Evolutionary conservation across 179 eudicot species (phyloP).

Genomic region (Amaranthus tricolor): DNA sequence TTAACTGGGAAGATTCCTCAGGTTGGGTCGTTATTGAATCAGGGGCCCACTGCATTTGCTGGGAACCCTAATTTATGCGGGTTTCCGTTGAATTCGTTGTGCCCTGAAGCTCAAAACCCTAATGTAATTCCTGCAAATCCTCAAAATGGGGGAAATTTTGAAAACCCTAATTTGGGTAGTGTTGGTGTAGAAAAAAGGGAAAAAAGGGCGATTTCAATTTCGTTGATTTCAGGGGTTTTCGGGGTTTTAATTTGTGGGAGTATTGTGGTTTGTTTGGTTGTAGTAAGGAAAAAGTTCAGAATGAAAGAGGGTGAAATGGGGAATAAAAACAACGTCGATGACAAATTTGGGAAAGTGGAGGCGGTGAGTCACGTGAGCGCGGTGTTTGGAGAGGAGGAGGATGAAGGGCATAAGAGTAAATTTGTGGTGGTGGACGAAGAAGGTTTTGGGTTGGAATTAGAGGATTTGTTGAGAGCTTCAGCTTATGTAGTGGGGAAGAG

Average conservation of each 20-base stretch:
- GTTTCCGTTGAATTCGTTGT: constrained; percentile 58
- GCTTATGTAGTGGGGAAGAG: constrained; percentile 96
- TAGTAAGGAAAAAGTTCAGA: constrained; percentile 48
- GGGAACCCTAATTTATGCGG: constrained; percentile 84
- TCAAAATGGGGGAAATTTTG: constrained; percentile 18
- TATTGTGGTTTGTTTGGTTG: constrained; percentile 50
- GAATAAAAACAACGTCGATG: constrained; percentile 10
- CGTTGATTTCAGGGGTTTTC: constrained; percentile 47
- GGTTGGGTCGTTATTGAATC: constrained; percentile 70
- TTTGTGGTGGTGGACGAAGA: constrained; percentile 68
- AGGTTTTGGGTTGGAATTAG: constrained; percentile 73
- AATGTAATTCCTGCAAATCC: constrained; percentile 18
- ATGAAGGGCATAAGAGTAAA: constrained; percentile 76
- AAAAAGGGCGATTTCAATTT: constrained; percentile 33
- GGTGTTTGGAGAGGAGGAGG: constrained; percentile 36
- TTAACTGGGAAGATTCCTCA: constrained; percentile 79
- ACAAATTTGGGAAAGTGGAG: constrained; percentile 22
- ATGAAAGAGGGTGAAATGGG: constrained; percentile 42
- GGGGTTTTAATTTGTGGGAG: constrained; percentile 54
- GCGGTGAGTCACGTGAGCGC: constrained; percentile 29
- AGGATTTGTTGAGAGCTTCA: constrained; percentile 94
- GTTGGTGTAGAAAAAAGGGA: constrained; percentile 13
- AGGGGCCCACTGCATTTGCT: constrained; percentile 90
- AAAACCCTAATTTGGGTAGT: constrained; percentile 8
- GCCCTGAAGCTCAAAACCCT: constrained; percentile 54